Evolutionary conservation across 2,329 filamentous ascomycete species (phyloP).

Genomic region (Talaromyces islandicus): DNA sequence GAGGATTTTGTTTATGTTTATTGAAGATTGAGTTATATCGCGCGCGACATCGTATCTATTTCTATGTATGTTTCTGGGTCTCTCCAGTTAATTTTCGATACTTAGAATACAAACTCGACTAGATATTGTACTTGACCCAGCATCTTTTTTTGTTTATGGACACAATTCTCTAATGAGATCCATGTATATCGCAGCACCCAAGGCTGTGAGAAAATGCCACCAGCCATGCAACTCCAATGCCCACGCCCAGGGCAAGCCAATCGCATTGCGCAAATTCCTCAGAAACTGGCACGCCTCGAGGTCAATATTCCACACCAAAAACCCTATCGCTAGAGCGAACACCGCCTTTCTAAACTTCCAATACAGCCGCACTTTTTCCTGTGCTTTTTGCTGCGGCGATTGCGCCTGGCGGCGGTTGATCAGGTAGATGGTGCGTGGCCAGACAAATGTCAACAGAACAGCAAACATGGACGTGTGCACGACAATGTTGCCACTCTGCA

Average conservation of each 20-base stretch:
- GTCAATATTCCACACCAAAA: constrained; percentile 3
- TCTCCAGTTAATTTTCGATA: neutral
- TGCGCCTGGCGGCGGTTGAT: neutral
- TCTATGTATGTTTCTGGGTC: neutral
- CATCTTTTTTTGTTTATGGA: neutral
- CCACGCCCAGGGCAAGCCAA: constrained; percentile 1
- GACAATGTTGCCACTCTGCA: neutral
- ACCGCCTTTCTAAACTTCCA: neutral
- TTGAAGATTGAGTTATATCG: constrained; percentile 16
- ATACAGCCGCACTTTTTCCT: neutral
- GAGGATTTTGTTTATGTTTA: constrained; percentile 60
- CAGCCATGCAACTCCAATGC: constrained; percentile 2
- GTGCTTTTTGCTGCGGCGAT: neutral
- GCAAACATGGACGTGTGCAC: constrained; percentile 4
- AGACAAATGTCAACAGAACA: neutral
- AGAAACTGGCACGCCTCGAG: neutral
- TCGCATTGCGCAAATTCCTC: neutral
- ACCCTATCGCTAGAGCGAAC: neutral
- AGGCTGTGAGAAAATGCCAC: constrained; percentile 2
- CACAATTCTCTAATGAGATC: constrained; percentile 1
- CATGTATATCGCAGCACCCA: constrained; percentile 1
- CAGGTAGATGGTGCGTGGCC: constrained; percentile 1
- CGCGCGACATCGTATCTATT: neutral
- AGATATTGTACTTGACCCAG: neutral
- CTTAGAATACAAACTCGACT: neutral